These are phyloP conservation scores for Hypomontagnella submonticulosa DNA, from an alignment of 495 filamentous ascomycete species.

Conservation along the genomic window DNA sequence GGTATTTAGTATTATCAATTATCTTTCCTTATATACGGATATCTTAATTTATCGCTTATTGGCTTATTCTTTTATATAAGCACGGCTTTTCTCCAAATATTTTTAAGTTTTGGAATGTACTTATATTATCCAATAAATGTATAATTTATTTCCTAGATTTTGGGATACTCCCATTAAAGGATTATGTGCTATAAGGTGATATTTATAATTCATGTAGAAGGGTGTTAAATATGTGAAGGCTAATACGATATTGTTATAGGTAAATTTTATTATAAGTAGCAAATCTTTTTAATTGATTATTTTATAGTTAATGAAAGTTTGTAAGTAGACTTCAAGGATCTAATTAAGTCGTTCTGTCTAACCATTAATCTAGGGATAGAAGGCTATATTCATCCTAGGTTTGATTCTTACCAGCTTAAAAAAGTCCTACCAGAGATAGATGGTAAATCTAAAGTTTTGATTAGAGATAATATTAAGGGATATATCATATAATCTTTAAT, in stretches of 20 bases:
- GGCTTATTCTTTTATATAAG: too few species aligned
- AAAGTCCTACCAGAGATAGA: not conserved
- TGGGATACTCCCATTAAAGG: too few species aligned
- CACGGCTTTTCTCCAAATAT: too few species aligned
- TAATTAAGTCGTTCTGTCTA: not conserved
- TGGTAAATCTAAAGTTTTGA: not conserved
- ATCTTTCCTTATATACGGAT: too few species aligned
- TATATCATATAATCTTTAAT: not conserved
- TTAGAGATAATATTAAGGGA: not conserved
- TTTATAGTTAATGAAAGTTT: conserved; percentile 4
- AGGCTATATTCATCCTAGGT: not conserved
- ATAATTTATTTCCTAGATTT: too few species aligned
- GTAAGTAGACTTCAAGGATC: not conserved
- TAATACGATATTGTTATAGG: not conserved
- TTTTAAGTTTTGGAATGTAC: too few species aligned
- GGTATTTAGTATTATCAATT: too few species aligned
- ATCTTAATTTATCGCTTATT: too few species aligned
- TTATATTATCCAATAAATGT: too few species aligned
- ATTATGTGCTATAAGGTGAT: too few species aligned
- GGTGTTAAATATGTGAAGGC: too few species aligned
- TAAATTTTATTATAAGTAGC: not conserved
- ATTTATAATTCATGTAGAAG: too few species aligned
- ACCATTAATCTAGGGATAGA: not conserved
- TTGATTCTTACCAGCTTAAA: not conserved
- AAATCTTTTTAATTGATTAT: conserved; percentile 4